These are phyloP conservation scores for Monilinia laxa DNA, from an alignment of 2,329 filamentous ascomycete genomes.

Conservation along the genomic window DNA sequence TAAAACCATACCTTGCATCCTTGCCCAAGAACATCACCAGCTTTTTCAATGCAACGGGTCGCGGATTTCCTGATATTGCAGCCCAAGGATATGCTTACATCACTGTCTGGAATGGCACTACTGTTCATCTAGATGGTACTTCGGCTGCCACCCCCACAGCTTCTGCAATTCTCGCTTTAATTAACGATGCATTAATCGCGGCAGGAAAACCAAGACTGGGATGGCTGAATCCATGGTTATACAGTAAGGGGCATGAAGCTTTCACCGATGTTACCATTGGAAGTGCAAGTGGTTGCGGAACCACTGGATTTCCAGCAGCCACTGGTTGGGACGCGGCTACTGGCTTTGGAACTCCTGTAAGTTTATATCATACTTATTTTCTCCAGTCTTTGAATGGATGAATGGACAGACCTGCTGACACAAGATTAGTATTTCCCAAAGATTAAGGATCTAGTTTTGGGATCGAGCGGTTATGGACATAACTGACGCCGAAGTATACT, in stretches of 20 bases:
- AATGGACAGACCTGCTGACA: not conserved
- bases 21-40: constrained; percentile 47
- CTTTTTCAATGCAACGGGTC: constrained; percentile 47
- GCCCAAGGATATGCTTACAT: constrained; percentile 58
- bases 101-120: constrained; percentile 41
- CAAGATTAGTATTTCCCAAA: constrained; percentile 11
- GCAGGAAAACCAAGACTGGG: constrained; percentile 47
- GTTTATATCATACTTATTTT: not conserved
- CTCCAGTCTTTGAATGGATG: not conserved
- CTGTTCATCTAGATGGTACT: constrained; percentile 48
- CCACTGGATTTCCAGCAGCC: constrained; percentile 35
- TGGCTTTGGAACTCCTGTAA: constrained; percentile 41
- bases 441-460: constrained; percentile 5
- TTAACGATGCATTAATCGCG: constrained; percentile 61
- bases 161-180: constrained; percentile 55
- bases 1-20: constrained; percentile 44
- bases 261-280: constrained; percentile 45
- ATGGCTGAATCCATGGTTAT: constrained; percentile 47
- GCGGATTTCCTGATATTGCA: constrained; percentile 53
- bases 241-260: constrained; percentile 40
- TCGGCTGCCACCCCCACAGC: constrained; percentile 56
- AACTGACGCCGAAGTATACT: not conserved
- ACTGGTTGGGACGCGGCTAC: constrained; percentile 43
- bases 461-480: not conserved
- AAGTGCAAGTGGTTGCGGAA: constrained; percentile 42